Conservation (phyloP, 2,329 filamentous ascomycete species). For the Cucurbitaria berberidis region DNA sequence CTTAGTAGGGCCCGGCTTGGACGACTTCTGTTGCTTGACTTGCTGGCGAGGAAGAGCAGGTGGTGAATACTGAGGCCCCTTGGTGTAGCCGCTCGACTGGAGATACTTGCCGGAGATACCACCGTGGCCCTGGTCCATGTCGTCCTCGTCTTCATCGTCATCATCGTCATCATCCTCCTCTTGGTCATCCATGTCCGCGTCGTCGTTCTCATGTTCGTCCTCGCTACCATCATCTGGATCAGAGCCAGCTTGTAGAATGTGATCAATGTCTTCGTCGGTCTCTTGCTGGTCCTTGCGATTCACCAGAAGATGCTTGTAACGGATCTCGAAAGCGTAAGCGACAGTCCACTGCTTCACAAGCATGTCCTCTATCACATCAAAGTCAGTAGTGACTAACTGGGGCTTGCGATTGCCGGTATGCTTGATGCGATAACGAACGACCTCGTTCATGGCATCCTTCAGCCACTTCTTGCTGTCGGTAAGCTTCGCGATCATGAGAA, state of each 20-base stretch:
- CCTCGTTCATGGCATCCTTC: slow-evolving; percentile 32
- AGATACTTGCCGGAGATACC: slow-evolving; percentile 9
- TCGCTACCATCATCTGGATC: slow-evolving; percentile 9
- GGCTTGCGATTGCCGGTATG: slow-evolving; percentile 42
- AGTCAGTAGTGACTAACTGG: slow-evolving; percentile 41
- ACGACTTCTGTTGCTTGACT: slow-evolving; percentile 8
- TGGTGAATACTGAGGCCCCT: background rate
- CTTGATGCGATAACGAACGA: slow-evolving; percentile 39
- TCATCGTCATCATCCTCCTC: slow-evolving; percentile 8
- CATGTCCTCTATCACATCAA: slow-evolving; percentile 44
- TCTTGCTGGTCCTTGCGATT: slow-evolving; percentile 22
- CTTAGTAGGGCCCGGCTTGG: background rate
- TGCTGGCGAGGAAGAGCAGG: background rate
- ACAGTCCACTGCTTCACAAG: slow-evolving; percentile 33
- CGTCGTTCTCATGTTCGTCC: slow-evolving; percentile 5
- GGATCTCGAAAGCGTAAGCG: slow-evolving; percentile 28
- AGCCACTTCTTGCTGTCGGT: slow-evolving; percentile 30
- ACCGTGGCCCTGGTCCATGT: slow-evolving; percentile 2
- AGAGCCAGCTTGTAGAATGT: slow-evolving; percentile 20
- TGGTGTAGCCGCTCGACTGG: slow-evolving; percentile 13
- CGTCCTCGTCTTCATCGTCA: slow-evolving; percentile 6
- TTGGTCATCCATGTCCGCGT: background rate
- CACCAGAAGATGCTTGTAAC: slow-evolving; percentile 42
- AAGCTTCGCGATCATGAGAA: slow-evolving; percentile 32
- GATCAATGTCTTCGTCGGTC: slow-evolving; percentile 30